Conservation (phyloP, 345 rosid species). For the Ceriops zippeliana region DNA sequence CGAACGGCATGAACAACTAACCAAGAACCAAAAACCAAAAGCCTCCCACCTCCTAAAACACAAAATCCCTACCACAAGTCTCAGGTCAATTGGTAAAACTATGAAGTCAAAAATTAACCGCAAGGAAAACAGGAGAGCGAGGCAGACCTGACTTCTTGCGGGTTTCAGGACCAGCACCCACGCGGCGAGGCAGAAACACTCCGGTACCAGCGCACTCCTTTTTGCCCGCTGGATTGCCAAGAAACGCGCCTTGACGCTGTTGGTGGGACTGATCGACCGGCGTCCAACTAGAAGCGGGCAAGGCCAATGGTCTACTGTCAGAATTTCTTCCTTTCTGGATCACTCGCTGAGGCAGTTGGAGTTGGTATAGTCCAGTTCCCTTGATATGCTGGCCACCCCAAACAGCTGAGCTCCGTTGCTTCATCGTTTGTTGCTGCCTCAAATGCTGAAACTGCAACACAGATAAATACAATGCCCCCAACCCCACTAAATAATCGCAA, state of each 20-base stretch:
- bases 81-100: neutral
- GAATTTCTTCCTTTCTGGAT: conserved; percentile 11
- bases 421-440: conserved; percentile 51
- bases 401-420: conserved; percentile 23
- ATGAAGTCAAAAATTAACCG: neutral
- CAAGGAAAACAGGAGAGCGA: no score
- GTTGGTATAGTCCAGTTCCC: conserved; percentile 18
- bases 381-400: conserved; percentile 30
- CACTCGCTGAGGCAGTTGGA: conserved; percentile 8
- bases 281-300: conserved; percentile 60
- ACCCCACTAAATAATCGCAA: neutral
- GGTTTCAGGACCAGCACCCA: conserved; percentile 29
- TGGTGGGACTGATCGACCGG: conserved; percentile 37
- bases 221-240: conserved; percentile 43
- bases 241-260: conserved; percentile 34
- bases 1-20: no score
- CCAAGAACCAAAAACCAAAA: neutral
- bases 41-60: neutral
- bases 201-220: conserved; percentile 76
- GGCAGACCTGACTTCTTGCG: conserved; percentile 57
- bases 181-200: conserved; percentile 76
- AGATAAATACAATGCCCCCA: neutral
- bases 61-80: no score
- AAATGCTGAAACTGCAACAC: conserved; percentile 49
- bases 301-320: conserved; percentile 20